phyloP scores from a whole-genome alignment of 2,329 filamentous ascomycete species.

The Coleophoma cylindrospora region DNA sequence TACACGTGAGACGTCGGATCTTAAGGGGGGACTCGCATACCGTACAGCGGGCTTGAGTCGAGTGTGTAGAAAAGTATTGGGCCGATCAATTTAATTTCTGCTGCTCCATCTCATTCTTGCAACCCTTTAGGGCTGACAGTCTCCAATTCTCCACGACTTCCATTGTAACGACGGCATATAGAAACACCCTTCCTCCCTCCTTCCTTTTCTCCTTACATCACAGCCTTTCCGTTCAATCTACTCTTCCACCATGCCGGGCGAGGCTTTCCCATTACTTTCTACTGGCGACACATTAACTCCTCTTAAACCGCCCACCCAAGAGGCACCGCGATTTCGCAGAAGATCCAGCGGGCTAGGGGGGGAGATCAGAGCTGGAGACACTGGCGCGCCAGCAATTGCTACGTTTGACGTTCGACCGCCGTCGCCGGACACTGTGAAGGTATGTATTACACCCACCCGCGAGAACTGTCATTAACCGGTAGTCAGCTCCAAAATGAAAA shows the following conservation, averaged over 20 bases:
- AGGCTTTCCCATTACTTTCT: constrained; percentile 21
- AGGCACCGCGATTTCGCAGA: constrained; percentile 29
- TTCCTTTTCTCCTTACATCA: background rate
- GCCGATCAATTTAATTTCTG: no score
- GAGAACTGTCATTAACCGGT: no score
- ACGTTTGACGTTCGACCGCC: constrained; percentile 31
- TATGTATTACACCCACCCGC: constrained; percentile 4
- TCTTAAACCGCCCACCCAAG: constrained; percentile 9
- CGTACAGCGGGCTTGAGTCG: no score
- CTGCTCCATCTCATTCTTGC: background rate
- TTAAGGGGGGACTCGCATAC: no score
- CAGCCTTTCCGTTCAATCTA: background rate
- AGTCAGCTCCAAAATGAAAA: constrained; percentile 21
- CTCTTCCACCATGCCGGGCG: constrained; percentile 6
- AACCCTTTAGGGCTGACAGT: constrained; percentile 1
- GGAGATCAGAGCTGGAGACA: constrained; percentile 45
- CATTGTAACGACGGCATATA: no score
- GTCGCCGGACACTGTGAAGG: constrained; percentile 19
- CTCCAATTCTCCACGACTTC: background rate
- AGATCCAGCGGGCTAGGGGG: constrained; percentile 43
- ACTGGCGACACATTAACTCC: constrained; percentile 18
- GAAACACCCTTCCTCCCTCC: no score
- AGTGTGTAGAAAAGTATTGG: no score
- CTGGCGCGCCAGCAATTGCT: constrained; percentile 42
- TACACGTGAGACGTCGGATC: no score